These are phyloP conservation scores for Mortierella sp. DNA, from an alignment of 371 early-diverging fungal species.

Conservation along the genomic window DNA sequence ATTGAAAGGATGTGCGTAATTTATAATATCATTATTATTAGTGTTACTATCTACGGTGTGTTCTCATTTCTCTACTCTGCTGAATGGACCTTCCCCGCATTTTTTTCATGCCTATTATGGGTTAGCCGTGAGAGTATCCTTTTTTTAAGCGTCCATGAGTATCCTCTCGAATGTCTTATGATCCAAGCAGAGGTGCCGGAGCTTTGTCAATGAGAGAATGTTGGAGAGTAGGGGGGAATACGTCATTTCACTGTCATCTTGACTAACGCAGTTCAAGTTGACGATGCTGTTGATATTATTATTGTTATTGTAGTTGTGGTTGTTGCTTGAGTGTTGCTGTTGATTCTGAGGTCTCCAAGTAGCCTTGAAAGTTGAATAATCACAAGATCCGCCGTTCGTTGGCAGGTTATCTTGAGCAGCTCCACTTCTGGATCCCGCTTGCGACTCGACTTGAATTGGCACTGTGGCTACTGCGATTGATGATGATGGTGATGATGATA, in stretches of 20 bases:
- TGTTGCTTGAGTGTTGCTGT: background rate
- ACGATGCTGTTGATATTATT: background rate
- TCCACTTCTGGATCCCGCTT: background rate
- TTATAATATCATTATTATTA: no score
- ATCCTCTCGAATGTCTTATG: constrained; percentile 11
- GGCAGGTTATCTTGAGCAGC: background rate
- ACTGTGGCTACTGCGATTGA: background rate
- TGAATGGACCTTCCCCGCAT: no score
- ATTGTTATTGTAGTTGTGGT: constrained; percentile 1
- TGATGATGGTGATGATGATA: constrained; percentile 1
- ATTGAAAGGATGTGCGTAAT: no score
- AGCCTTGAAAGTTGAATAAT: background rate
- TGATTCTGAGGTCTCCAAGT: constrained; percentile 3
- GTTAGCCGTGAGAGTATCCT: no score
- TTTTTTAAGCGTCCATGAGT: background rate
- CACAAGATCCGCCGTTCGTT: background rate
- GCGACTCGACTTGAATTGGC: background rate
- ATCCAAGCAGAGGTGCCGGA: constrained; percentile 11
- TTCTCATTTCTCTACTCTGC: no score
- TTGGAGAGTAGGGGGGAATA: background rate
- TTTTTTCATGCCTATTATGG: no score
- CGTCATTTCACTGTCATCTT: constrained; percentile 4
- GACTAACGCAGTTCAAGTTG: background rate
- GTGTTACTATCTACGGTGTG: no score
- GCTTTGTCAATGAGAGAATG: constrained; percentile 8